These are phyloP conservation scores for Geosmithia putterillii DNA, from an alignment of 2,329 filamentous ascomycete species.

Conservation along the genomic window DNA sequence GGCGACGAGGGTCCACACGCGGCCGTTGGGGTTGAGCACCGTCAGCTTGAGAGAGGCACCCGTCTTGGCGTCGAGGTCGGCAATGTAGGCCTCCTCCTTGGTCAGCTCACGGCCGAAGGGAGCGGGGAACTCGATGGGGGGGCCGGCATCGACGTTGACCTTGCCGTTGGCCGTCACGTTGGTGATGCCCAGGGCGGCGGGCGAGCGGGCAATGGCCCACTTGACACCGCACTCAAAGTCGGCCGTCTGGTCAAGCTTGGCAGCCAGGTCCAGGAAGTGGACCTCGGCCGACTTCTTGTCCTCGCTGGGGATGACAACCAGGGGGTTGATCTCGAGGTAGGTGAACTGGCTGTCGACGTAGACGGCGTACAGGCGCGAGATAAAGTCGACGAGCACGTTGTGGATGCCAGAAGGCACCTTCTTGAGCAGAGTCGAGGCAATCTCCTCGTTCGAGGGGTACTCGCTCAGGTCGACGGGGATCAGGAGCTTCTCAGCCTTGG, in stretches of 20 bases:
- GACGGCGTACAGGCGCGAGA: constrained; percentile 93
- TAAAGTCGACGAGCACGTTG: constrained; percentile 98
- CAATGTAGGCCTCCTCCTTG: constrained; percentile 99
- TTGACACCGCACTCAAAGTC: constrained; percentile 99
- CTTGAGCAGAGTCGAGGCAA: constrained; percentile 72
- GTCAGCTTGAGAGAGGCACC: constrained; percentile 98
- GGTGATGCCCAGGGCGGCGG: constrained; percentile 76
- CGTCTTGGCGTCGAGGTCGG: constrained; percentile 97
- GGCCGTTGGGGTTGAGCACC: constrained; percentile 80
- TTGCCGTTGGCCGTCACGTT: constrained; percentile 55
- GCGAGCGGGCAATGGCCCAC: constrained; percentile 92
- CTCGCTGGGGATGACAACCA: constrained; percentile 93
- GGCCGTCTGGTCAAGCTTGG: constrained; percentile 97
- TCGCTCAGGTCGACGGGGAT: constrained; percentile 90
- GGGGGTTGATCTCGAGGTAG: constrained; percentile 99
- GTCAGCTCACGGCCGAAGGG: constrained; percentile 96
- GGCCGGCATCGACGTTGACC: constrained; percentile 89
- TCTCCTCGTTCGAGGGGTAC: constrained; percentile 93
- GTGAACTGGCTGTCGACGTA: constrained; percentile 99
- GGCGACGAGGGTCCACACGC: constrained; percentile 96
- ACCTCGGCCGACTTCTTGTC: constrained; percentile 87
- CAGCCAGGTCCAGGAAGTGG: constrained; percentile 95
- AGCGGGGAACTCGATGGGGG: constrained; percentile 97
- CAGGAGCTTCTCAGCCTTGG: constrained; percentile 96
- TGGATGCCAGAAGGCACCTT: constrained; percentile 93